phyloP scores from a whole-genome alignment of 2,329 filamentous ascomycete species.

The Cladorrhinum sp. region DNA sequence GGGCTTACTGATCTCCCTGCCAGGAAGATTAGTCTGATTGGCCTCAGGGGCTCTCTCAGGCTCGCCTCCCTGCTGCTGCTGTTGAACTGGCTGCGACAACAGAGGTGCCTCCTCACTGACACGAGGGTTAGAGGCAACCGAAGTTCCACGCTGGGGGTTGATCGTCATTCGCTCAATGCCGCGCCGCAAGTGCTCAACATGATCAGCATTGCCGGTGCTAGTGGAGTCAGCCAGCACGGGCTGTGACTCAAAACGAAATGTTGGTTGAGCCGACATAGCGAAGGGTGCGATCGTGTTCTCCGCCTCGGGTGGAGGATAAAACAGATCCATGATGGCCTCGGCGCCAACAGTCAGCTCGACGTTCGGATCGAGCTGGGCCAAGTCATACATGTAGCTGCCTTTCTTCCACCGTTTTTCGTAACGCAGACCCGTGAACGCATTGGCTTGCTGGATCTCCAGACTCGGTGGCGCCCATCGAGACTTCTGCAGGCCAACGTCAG shows the following conservation, averaged over 20 bases:
- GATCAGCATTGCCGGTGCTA: not conserved
- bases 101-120: not conserved
- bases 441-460: not conserved
- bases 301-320: not conserved
- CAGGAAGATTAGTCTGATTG: not conserved
- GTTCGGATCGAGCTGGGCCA: conserved; percentile 15
- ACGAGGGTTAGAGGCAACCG: not conserved
- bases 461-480: conserved; percentile 18
- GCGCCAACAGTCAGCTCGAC: not conserved
- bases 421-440: conserved; percentile 17
- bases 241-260: not conserved
- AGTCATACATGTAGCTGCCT: conserved; percentile 12
- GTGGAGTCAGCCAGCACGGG: not conserved
- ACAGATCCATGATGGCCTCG: conserved; percentile 13
- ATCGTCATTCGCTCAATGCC: not conserved
- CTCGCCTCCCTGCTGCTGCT: not conserved
- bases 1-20: not conserved
- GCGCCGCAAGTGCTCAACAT: not conserved
- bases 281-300: not conserved
- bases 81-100: not conserved
- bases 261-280: not conserved
- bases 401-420: conserved; percentile 18
- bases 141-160: not conserved
- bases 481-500: conserved; percentile 10
- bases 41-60: not conserved